Evolutionary conservation across 345 rosid genomes (phyloP), one percentile per base, ranked within the genome.

Genomic region (Syzygium aromaticum): DNA sequence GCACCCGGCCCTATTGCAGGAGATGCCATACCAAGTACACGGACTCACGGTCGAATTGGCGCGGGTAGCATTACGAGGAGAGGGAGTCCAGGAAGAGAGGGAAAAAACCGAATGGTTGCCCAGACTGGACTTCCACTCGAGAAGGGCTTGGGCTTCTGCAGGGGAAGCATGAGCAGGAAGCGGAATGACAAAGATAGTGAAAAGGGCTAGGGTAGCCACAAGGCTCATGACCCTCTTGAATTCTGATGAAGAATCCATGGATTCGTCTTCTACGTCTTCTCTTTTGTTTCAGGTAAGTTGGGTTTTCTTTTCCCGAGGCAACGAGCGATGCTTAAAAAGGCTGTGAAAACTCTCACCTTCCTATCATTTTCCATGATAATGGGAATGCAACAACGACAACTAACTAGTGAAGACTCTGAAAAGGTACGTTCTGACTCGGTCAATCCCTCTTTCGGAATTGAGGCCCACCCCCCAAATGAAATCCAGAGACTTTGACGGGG

Each of bases 21-120:
- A 7, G 84, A 90, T 86, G 3, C 93, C 92, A 86, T 27, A 5
- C 92, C 92, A 92, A 54, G 77, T 19, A 85, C 87, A 85, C 19
- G 85, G 43, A 56, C 38, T 56, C 28, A 78, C 51, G 3, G 25
- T 33, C 5, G 63, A 23, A 7, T 86, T 86, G n/a, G 84, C 23
- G 22, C 7, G 3, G 28, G 82, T 59, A 7, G 67, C 30, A 5
- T 59, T 59, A 59, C 1, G 30, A 59, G 67, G 40, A 10, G 12
- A 28, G 43, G 49, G 77, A 54, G 86, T 54, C 93, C 91, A 90
- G 1, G 89, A 89, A 3, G 93, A 28, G 3, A 88, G 88, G 27
- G 27, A 46, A 30, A 77, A 54, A 5, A 80, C 46, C 12, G 85
- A 78, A 63, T 84, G 86, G 87, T 85, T 85, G 9, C 38, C 12